Base-by-base conservation (phyloP, 2,329 filamentous ascomycete species). In the Verticillium tricorpus region DNA sequence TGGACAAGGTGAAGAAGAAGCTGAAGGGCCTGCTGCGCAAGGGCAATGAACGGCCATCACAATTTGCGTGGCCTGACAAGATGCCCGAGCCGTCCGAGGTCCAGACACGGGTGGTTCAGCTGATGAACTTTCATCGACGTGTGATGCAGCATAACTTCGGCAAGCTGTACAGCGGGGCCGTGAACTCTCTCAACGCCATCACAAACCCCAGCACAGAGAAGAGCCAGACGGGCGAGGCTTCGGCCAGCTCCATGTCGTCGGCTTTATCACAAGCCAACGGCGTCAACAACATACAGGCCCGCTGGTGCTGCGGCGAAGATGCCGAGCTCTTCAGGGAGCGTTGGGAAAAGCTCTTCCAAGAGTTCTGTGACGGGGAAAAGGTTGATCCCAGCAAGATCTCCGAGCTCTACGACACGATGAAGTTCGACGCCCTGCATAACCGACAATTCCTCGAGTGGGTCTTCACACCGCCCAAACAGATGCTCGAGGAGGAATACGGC, bases 1-100 rank as follows among this genome's bases (percentile, higher is more conserved):
- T 97, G 91, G 96, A 99, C 77, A 97, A 97, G 77, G 95, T 99
- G 61, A 99, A 99, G 83, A 99, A 99, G 85, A 97, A 96, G 86
- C 84, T 99, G 32, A 99, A 99, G 78, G 89, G 92, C 1, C 82
- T 99, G 22, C 77, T 99, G 62, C 88, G 95, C 34, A 91, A 97
- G 74, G 95, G 94, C n/a, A 92, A 93, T 64, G 91, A 95, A 71
- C 91, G 94, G 1, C 95, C 95, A 11, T 88, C 94, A 19, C 93
- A 99, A 71, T 99, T 99, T 72, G 92, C 95, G n/a, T 99, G 95
- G 95, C 95, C 95, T 2, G 87, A 92, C 52, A 94, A 95, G 67
- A 95, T 95, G 77, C 92, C 93, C 1, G 95, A 99, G 73, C 95
- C 95, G 2, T 96, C 93, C 31, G 88, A 96, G 67, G 95, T 99